phyloP scores from a whole-genome alignment of 345 rosid genomes.

The Heritiera littoralis region DNA sequence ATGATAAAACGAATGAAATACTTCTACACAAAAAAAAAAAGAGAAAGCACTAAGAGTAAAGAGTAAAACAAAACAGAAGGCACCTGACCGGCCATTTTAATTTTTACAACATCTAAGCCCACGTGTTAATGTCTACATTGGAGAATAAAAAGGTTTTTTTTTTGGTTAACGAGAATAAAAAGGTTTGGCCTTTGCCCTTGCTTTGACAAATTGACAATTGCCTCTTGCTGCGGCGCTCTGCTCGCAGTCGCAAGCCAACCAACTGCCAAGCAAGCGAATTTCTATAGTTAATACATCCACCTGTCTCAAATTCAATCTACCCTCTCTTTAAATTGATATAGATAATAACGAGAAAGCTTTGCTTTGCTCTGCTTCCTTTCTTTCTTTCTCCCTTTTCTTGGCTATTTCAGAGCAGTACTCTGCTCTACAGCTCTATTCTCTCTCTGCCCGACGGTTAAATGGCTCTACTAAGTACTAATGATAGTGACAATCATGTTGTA shows the following conservation, averaged over 20 bases:
- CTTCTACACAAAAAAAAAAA: too few relatives aligned
- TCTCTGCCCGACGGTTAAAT: neutral
- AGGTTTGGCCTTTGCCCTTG: neutral
- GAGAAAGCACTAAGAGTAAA: too few relatives aligned
- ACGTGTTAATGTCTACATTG: too few relatives aligned
- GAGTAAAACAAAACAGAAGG: too few relatives aligned
- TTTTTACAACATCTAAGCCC: too few relatives aligned
- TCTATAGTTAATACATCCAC: neutral
- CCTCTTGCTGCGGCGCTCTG: slow-evolving; percentile 26
- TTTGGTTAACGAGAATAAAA: neutral
- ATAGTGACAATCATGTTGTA: neutral
- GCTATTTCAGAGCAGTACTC: neutral
- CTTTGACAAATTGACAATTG: neutral
- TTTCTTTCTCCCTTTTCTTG: neutral
- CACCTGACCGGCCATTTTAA: too few relatives aligned
- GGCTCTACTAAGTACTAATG: neutral
- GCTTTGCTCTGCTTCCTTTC: neutral
- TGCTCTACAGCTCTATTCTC: neutral
- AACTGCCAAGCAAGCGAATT: neutral
- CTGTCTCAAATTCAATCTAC: neutral
- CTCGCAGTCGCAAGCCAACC: neutral
- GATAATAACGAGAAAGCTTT: neutral
- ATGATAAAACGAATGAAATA: too few relatives aligned
- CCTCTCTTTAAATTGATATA: neutral
- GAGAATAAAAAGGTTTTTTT: too few relatives aligned